These are phyloP conservation scores for Botrytis byssoidea DNA, from an alignment of 2,329 filamentous ascomycete species.

Conservation along the genomic window DNA sequence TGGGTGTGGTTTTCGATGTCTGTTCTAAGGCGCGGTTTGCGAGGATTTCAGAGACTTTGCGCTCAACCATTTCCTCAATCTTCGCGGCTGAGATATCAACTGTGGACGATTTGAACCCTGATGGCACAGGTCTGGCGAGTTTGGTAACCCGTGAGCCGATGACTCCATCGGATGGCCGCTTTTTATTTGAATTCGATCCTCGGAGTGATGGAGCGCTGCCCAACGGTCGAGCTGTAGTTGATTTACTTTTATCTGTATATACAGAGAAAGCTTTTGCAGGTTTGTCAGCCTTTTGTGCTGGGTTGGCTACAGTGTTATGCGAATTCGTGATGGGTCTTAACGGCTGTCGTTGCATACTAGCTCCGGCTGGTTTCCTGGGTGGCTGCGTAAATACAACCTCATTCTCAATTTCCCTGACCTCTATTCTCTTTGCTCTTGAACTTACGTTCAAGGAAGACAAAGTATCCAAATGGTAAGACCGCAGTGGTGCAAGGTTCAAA, in stretches of 20 bases:
- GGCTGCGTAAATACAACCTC: slow-evolving; percentile 83
- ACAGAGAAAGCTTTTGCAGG: slow-evolving; percentile 83
- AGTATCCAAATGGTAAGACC: slow-evolving; percentile 90
- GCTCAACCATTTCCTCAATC: slow-evolving; percentile 90
- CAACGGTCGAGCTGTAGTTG: slow-evolving; percentile 40
- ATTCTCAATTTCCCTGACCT: slow-evolving; percentile 93
- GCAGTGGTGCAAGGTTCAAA: slow-evolving; percentile 85
- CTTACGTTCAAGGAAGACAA: slow-evolving; percentile 93
- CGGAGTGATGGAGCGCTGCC: slow-evolving; percentile 32
- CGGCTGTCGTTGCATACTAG: slow-evolving; percentile 64
- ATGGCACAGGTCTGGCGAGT: slow-evolving; percentile 42
- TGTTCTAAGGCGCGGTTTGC: slow-evolving; percentile 68
- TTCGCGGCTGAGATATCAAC: slow-evolving; percentile 62
- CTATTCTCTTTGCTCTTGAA: slow-evolving; percentile 92
- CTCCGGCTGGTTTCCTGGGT: slow-evolving; percentile 53
- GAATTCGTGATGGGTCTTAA: slow-evolving; percentile 73
- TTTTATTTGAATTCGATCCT: slow-evolving; percentile 40
- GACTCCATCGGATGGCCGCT: slow-evolving; percentile 37
- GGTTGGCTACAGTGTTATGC: slow-evolving; percentile 68
- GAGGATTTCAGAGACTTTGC: slow-evolving; percentile 85
- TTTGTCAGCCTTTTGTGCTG: slow-evolving; percentile 60
- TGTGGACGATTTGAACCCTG: slow-evolving; percentile 32
- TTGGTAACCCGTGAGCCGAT: slow-evolving; percentile 48
- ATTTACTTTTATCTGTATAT: slow-evolving; percentile 70
- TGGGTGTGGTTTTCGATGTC: slow-evolving; percentile 44